Percentiles rank a stretch among this genome's conserved stretches.
phyloP scores from a whole-genome alignment of 2,329 filamentous ascomycete genomes.

The Neoarthrinium moseri region DNA sequence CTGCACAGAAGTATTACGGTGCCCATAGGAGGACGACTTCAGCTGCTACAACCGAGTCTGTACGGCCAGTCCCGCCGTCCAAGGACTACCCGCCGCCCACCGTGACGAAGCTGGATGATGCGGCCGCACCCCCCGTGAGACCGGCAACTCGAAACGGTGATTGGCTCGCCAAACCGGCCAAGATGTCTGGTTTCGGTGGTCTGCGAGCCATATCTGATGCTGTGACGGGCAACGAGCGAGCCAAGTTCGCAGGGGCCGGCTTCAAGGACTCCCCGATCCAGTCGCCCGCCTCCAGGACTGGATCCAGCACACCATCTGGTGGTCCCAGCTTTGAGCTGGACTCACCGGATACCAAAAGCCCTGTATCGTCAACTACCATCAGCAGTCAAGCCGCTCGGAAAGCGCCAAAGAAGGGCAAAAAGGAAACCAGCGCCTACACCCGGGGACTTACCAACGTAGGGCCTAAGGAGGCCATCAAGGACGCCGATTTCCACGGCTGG shows the following conservation, averaged over 20 bases:
- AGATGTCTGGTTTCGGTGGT: constrained; percentile 57
- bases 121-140: constrained; percentile 41
- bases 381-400: constrained; percentile 37
- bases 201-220: constrained; percentile 82
- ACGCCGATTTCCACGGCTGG: constrained; percentile 94
- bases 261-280: constrained; percentile 51
- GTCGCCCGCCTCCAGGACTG: constrained; percentile 69
- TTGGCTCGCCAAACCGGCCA: constrained; percentile 56
- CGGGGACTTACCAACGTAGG: constrained; percentile 79
- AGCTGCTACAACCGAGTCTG: constrained; percentile 54
- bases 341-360: constrained; percentile 64
- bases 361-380: constrained; percentile 46
- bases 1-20: constrained; percentile 70
- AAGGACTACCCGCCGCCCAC: constrained; percentile 55
- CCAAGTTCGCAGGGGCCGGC: constrained; percentile 46
- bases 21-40: constrained; percentile 62
- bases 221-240: constrained; percentile 52
- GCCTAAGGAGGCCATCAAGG: constrained; percentile 79
- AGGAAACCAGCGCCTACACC: constrained; percentile 91
- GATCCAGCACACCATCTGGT: constrained; percentile 67
- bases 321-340: constrained; percentile 76
- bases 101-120: constrained; percentile 60
- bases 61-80: constrained; percentile 47
- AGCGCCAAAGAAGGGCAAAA: constrained; percentile 72
- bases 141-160: constrained; percentile 44